A percentile compares a stretch with the other conserved stretches of the same genome.
Evolutionary conservation across 1,139 yeast species (phyloP).

Genomic region (Saccharomyces pastorianus): DNA sequence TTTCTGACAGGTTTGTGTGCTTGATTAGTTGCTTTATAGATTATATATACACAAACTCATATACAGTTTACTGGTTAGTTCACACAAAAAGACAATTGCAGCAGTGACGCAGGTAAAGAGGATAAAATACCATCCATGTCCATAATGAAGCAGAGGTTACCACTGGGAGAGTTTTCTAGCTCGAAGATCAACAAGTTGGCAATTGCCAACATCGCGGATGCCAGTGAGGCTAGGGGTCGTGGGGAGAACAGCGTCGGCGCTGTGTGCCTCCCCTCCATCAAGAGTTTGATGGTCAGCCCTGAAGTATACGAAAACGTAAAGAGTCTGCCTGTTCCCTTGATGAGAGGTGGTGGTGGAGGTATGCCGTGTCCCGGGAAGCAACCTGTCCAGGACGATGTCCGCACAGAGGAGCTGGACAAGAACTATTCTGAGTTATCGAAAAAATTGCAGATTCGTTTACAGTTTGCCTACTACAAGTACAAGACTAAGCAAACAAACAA

Average conservation of each 20-base stretch:
- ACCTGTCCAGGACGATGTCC: background rate
- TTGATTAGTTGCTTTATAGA: background rate
- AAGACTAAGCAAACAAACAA: constrained; percentile 44
- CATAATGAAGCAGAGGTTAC: constrained; percentile 15
- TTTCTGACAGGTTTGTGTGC: constrained; percentile 1
- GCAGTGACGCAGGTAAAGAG: background rate
- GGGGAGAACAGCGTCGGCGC: background rate
- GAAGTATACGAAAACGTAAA: background rate
- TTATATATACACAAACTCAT: background rate
- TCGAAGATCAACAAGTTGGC: constrained; percentile 20
- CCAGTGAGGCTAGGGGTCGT: background rate
- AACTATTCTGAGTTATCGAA: constrained; percentile 41
- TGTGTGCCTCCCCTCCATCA: constrained; percentile 2
- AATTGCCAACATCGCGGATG: background rate
- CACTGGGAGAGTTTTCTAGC: constrained; percentile 23
- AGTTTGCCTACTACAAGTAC: constrained; percentile 71
- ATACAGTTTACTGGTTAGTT: background rate
- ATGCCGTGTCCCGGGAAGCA: background rate
- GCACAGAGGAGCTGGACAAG: background rate
- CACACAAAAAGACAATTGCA: background rate
- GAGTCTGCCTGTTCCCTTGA: background rate
- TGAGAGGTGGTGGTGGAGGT: background rate
- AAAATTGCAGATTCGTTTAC: constrained; percentile 60
- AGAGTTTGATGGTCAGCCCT: background rate
- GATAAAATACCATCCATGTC: constrained; percentile 6